Percentiles rank a stretch among this genome's conserved stretches.
phyloP scores from a whole-genome alignment of 148 eudicot genomes.

The Vaccinium vitisidaea region DNA sequence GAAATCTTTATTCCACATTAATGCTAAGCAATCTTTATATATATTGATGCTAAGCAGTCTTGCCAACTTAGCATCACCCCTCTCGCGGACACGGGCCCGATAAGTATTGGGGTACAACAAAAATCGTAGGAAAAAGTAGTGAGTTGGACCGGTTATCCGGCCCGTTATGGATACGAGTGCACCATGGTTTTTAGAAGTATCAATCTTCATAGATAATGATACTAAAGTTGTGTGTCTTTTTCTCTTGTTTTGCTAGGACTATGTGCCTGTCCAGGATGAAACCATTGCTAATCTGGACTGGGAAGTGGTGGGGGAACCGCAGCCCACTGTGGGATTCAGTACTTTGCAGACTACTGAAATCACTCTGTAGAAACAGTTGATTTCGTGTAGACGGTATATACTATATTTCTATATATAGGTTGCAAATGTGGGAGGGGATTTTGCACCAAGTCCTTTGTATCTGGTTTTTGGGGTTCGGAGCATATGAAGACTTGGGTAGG shows the following conservation, averaged over 20 bases:
- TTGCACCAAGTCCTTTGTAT: background rate
- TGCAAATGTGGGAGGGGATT: background rate
- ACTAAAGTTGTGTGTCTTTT: background rate
- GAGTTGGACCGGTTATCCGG: no score
- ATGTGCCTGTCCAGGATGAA: conserved; percentile 66
- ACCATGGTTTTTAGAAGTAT: no score
- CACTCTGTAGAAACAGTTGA: conserved; percentile 26
- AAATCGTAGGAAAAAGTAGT: no score
- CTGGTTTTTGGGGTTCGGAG: conserved; percentile 4
- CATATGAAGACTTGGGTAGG: background rate
- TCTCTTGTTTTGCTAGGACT: conserved; percentile 37
- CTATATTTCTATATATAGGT: background rate
- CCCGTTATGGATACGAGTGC: no score
- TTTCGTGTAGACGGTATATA: background rate
- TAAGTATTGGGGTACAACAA: no score
- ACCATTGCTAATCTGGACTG: conserved; percentile 52
- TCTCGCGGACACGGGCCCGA: no score
- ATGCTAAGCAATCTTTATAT: no score
- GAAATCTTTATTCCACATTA: no score
- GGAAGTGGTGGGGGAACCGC: conserved; percentile 33
- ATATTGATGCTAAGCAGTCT: no score
- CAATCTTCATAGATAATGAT: no score
- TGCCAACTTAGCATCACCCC: no score
- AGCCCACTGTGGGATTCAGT: conserved; percentile 35
- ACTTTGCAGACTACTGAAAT: conserved; percentile 47